Evolutionary conservation across 306 rosid species (phyloP), one percentile per base, ranked within the genome.

Genomic region (Begonia loranthoides): DNA sequence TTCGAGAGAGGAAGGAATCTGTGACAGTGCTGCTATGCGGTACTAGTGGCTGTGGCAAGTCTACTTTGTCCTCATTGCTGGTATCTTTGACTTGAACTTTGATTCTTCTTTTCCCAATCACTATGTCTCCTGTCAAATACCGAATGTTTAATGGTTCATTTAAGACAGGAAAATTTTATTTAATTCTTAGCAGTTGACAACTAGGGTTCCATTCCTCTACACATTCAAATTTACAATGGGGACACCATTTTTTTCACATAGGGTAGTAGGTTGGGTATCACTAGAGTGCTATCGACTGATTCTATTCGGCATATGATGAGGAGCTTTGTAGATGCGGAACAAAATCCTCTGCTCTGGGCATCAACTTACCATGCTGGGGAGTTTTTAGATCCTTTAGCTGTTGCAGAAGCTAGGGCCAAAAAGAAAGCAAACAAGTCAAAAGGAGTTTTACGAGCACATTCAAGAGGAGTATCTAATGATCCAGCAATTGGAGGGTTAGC

Each of bases 301-400:
- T 90, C 97, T 17, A 82, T 90, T 51, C 71, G 97, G 68, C 97
- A 90, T 72, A 90, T 90, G 97, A 90, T 85, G 97, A 85, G 97
- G 67, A 90, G 97, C 62, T 90, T 90, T 72, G 95, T 77, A 2
- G 69, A 80, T 24, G 97, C 82, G 73, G 85, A 82, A 71, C 83
- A 90, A 70, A 90, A 90, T 57, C 97, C 97, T 22, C 63, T 90
- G 66, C 63, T 90, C 36, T 90, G 97, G 97, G 84, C 97, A 40
- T 90, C 97, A 66, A 90, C 97, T 43, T 90, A 90, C 72, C 97
- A 90, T 66, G 97, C 97, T 50, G 97, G 97, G 61, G 97, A 90
- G 74, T 90, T 70, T 64, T 72, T 90, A 77, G 97, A 90, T 71
- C 87, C 94, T 45, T 72, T 79, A 52, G 90, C 97, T 52, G 90